These are phyloP conservation scores for Naganishia cerealis DNA, from an alignment of 1,284 basidiomycete species.

Conservation along the genomic window DNA sequence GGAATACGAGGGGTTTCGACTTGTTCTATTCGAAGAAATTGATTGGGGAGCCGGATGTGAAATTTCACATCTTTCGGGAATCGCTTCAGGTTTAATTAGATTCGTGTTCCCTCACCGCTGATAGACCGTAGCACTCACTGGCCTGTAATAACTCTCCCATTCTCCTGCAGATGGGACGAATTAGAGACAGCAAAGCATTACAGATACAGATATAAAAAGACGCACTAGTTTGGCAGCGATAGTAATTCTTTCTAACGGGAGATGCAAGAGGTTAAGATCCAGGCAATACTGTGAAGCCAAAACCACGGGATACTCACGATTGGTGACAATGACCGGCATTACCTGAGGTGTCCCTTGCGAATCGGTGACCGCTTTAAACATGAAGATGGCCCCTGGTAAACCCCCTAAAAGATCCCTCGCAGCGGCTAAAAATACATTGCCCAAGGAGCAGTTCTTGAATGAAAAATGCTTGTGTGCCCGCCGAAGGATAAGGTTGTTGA, in stretches of 20 bases:
- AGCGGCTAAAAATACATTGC: conserved; percentile 85
- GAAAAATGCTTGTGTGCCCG: conserved; percentile 89
- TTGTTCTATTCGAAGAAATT: conserved; percentile 36
- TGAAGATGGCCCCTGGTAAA: conserved; percentile 87
- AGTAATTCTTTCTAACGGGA: conserved; percentile 67
- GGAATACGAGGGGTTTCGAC: conserved; percentile 40
- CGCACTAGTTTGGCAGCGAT: conserved; percentile 88
- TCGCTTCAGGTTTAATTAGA: background rate
- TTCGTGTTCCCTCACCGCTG: too few relatives aligned
- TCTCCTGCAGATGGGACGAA: conserved; percentile 59
- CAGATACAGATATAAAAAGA: conserved; percentile 32
- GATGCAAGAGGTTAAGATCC: background rate
- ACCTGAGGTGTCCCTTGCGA: conserved; percentile 55
- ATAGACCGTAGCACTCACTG: conserved; percentile 60
- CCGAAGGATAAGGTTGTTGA: conserved; percentile 80
- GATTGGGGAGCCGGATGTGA: conserved; percentile 72
- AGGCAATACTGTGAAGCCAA: conserved; percentile 16
- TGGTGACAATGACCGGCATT: conserved; percentile 88
- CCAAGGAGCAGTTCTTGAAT: conserved; percentile 69
- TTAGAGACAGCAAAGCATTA: conserved; percentile 12
- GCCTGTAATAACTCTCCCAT: conserved; percentile 77
- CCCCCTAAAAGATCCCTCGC: conserved; percentile 83
- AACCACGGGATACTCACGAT: conserved; percentile 58
- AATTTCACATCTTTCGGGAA: conserved; percentile 65
- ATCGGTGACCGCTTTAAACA: conserved; percentile 88